phyloP scores from a whole-genome alignment of 2,329 filamentous ascomycete species.

The Ramularia collo-cygni region DNA sequence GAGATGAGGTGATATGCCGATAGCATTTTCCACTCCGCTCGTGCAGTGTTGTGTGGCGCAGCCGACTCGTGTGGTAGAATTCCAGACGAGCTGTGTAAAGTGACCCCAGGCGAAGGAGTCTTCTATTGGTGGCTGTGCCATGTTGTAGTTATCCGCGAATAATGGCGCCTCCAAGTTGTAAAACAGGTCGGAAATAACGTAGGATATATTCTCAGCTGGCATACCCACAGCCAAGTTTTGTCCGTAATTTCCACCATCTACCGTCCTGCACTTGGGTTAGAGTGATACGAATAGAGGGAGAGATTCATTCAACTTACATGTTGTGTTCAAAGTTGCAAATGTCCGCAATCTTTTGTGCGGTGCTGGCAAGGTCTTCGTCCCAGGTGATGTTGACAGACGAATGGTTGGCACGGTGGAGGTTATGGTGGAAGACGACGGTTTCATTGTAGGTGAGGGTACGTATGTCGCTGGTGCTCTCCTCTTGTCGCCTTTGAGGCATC shows the following conservation, averaged over 20 bases:
- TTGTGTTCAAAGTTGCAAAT: constrained; percentile 68
- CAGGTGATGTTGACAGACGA: constrained; percentile 50
- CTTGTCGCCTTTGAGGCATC: no score
- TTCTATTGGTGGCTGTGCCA: constrained; percentile 49
- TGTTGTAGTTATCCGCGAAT: constrained; percentile 34
- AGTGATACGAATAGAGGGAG: neutral
- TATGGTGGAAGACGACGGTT: constrained; percentile 10
- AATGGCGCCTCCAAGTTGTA: constrained; percentile 70
- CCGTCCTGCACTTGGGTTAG: constrained; percentile 33
- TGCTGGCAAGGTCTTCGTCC: constrained; percentile 56
- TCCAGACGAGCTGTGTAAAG: constrained; percentile 69
- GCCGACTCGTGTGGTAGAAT: constrained; percentile 53
- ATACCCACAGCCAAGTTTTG: constrained; percentile 79
- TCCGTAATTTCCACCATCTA: constrained; percentile 63
- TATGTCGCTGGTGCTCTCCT: no score
- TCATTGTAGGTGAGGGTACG: neutral
- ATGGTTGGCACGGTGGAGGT: constrained; percentile 12
- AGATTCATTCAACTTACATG: constrained; percentile 61
- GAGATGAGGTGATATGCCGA: constrained; percentile 48
- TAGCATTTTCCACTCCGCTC: constrained; percentile 37
- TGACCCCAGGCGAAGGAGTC: constrained; percentile 63
- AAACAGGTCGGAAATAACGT: constrained; percentile 72
- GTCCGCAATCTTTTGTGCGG: constrained; percentile 56
- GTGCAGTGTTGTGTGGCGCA: constrained; percentile 54
- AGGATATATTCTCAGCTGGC: constrained; percentile 48